Evolutionary conservation across 495 filamentous ascomycete species (phyloP), one percentile per base, ranked within the genome.

Genomic region (Cudoniella acicularis): DNA sequence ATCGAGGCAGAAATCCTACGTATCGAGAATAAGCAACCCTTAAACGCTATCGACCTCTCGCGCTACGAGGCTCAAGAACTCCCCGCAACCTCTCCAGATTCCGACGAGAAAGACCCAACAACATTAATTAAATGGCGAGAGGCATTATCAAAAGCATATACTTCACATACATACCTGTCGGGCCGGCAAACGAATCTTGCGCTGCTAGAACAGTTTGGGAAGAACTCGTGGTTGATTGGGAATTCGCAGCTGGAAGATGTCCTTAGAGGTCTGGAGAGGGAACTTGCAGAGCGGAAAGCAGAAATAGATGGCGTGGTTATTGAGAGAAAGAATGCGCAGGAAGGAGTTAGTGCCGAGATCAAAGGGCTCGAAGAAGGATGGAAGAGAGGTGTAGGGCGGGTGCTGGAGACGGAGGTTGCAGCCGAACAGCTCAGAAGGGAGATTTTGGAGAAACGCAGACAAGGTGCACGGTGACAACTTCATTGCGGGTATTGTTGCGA

Each of bases 151-250:
- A 70, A 72, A 43, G 82, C 90, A 46, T 90, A 91, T 76, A 77
- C 82, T 0, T 78, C 82, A 6, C 81, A 81, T 49, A 77, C 80
- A 0, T 90, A 96, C 72, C 75, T 96, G 11, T 68, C 78, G 1
- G 72, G 74, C 18, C 85, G 91, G 2, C 77, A 82, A 23, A 75
- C 83, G 24, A 88, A 95, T 67, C 80, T 96, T 20, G 74, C 79
- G 3, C 78, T 94, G 10, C 82, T 97, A 10, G 89, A 92, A 64
- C 78, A 79, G 59, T 84, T 84, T 73, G 92, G 92, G 66, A 91
- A 89, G 75, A 96, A 95, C 73, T 87, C 89, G 11, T 97, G 93
- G 92, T 75, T 98, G 54, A 78, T 96, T 10, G 86, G 84, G 6
- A 98, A 98, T 72, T 79, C 81, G 58, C 83, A 91, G 56, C 62